Percentiles rank a stretch among this genome's conserved stretches.
phyloP scores from a whole-genome alignment of 2,329 filamentous ascomycete genomes.

The Aspergillus sojae region DNA sequence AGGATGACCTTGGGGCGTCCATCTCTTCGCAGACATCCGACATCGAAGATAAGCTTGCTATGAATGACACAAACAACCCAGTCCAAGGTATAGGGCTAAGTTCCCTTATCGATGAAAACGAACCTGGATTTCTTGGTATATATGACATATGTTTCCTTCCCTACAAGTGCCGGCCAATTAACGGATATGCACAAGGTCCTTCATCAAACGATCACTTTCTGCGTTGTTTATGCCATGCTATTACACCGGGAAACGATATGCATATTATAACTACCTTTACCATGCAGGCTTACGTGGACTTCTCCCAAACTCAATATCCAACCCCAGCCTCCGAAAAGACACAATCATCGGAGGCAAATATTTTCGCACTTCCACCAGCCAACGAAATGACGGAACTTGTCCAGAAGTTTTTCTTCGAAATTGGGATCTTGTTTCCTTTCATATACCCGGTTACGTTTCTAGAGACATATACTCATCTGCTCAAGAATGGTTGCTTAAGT shows the following conservation, averaged over 20 bases:
- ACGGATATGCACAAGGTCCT: not conserved
- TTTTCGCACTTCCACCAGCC: slow-evolving; percentile 20
- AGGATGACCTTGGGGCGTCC: slow-evolving; percentile 15
- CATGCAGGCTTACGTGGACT: not conserved
- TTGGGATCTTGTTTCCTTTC: slow-evolving; percentile 34
- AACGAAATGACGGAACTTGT: slow-evolving; percentile 22
- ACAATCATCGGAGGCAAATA: slow-evolving; percentile 20
- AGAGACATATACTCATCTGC: slow-evolving; percentile 28
- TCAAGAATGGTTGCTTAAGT: slow-evolving; percentile 22
- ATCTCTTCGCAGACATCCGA: not conserved
- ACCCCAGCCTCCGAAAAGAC: not conserved
- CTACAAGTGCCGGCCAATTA: not conserved
- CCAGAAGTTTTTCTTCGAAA: slow-evolving; percentile 26
- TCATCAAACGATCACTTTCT: not conserved
- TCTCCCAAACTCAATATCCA: not conserved
- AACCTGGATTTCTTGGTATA: slow-evolving; percentile 41
- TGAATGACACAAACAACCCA: slow-evolving; percentile 17
- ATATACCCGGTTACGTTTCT: slow-evolving; percentile 30
- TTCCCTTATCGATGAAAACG: slow-evolving; percentile 41
- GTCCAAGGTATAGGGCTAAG: slow-evolving; percentile 41
- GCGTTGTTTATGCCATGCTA: not conserved
- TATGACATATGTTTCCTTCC: slow-evolving; percentile 11
- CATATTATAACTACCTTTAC: not conserved
- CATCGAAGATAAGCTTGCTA: not conserved
- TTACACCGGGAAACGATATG: not conserved